Conservation (phyloP, 2,329 filamentous ascomycete genomes). For the Drechslera avenae region DNA sequence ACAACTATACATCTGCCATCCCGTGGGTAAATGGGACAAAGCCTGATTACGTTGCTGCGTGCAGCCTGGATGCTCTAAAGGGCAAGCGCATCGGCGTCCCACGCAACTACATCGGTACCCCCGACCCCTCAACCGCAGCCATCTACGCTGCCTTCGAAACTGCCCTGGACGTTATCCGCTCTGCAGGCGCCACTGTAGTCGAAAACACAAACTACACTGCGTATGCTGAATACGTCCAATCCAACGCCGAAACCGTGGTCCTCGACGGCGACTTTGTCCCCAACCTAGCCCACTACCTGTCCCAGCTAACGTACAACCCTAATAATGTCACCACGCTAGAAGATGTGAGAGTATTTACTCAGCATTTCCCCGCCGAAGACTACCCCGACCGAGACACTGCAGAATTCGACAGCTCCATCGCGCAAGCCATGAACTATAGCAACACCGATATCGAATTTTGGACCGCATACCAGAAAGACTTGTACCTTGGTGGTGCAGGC, state of each 20-base stretch:
- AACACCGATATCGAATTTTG: constrained; percentile 65
- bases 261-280: constrained; percentile 64
- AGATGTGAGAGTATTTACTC: constrained; percentile 63
- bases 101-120: constrained; percentile 59
- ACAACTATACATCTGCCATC: constrained; percentile 65
- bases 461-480: constrained; percentile 59
- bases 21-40: constrained; percentile 53
- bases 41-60: constrained; percentile 66
- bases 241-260: constrained; percentile 52
- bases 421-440: constrained; percentile 53
- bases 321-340: constrained; percentile 58
- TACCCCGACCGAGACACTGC: constrained; percentile 66
- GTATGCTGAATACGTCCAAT: constrained; percentile 52
- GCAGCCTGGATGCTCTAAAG: constrained; percentile 58
- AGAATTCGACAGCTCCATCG: constrained; percentile 61
- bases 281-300: constrained; percentile 63
- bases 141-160: constrained; percentile 61
- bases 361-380: constrained; percentile 58
- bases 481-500: constrained; percentile 62
- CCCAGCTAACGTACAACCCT: constrained; percentile 62
- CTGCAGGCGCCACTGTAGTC: constrained; percentile 65
- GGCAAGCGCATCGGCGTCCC: constrained; percentile 69
- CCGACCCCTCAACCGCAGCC: constrained; percentile 37
- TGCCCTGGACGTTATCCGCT: constrained; percentile 58
- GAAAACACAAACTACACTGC: constrained; percentile 65